Conservation (phyloP, 1,139 yeast species). For the Yamadazyma blattariae region DNA sequence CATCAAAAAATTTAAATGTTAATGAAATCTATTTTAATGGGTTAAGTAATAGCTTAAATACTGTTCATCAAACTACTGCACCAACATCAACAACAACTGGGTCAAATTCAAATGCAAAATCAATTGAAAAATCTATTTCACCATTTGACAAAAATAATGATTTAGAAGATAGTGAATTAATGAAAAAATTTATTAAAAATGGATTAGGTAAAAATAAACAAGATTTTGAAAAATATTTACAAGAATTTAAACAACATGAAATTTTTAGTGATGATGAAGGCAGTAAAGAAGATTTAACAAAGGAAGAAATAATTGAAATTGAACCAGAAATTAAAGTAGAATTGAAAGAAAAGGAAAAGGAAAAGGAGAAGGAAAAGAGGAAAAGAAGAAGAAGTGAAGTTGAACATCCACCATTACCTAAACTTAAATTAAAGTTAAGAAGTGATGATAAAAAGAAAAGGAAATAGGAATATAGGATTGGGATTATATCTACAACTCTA, state of each 20-base stretch:
- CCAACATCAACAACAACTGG: conserved; percentile 14
- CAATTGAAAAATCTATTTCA: not conserved
- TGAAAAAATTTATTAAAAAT: conserved; percentile 28
- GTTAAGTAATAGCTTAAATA: conserved; percentile 20
- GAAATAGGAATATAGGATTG: conserved; percentile 7
- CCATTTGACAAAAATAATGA: not conserved
- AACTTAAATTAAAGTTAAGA: conserved; percentile 18
- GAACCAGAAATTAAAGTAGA: conserved; percentile 21
- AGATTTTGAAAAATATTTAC: conserved; percentile 24
- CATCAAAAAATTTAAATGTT: conserved; percentile 37
- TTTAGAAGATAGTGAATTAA: conserved; percentile 20
- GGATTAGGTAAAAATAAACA: conserved; percentile 18
- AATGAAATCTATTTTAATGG: conserved; percentile 41
- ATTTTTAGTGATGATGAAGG: conserved; percentile 7
- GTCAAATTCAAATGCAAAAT: conserved; percentile 5
- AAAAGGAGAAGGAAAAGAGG: conserved; percentile 10
- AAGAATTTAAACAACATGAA: conserved; percentile 21
- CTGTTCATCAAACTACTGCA: conserved; percentile 10
- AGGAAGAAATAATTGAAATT: conserved; percentile 15
- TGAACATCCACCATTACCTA: conserved; percentile 15
- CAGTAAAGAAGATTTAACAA: not conserved
- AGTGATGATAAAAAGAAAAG: conserved; percentile 13
- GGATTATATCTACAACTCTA: too few relatives aligned
- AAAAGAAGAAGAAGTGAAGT: conserved; percentile 28
- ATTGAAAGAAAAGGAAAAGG: conserved; percentile 10